These are phyloP conservation scores for Amborella trichopoda DNA, from an alignment of 164 flowering plant species.

Conservation along the genomic window DNA sequence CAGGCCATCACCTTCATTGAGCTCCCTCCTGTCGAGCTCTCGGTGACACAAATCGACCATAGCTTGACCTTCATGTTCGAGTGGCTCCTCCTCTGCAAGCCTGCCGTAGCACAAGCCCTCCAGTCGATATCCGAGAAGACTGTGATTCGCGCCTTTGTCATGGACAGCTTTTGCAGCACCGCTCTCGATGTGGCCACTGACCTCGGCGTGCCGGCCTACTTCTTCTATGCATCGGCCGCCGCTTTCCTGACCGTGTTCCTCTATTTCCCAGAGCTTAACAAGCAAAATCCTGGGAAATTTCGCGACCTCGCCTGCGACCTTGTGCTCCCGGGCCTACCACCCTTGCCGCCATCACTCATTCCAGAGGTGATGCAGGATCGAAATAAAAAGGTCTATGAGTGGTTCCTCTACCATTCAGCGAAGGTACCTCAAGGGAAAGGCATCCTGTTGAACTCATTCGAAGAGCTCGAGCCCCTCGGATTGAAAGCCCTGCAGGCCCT, in stretches of 20 bases:
- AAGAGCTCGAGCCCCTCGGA: conserved; percentile 11
- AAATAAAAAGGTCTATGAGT: conserved; percentile 3
- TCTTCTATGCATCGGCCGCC: conserved; percentile 14
- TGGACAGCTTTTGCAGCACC: conserved; percentile 24
- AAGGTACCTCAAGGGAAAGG: conserved; percentile 7
- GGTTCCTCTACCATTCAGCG: not conserved
- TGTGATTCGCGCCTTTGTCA: conserved; percentile 14
- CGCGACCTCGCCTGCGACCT: conserved; percentile 2
- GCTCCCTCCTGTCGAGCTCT: conserved; percentile 15
- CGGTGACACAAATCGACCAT: not conserved
- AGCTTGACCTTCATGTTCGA: conserved; percentile 13
- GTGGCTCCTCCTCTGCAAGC: conserved; percentile 20
- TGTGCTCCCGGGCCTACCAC: conserved; percentile 17
- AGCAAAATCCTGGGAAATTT: conserved; percentile 2
- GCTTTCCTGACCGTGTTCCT: conserved; percentile 5
- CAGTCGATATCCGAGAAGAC: conserved; percentile 13
- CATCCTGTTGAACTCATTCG: conserved; percentile 21
- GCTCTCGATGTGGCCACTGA: conserved; percentile 10
- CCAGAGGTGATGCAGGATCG: conserved; percentile 10
- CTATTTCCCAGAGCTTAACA: conserved; percentile 8
- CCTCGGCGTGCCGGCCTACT: conserved; percentile 17
- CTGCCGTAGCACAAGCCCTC: conserved; percentile 17
- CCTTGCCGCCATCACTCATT: conserved; percentile 9
- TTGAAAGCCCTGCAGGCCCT: conserved; percentile 8
- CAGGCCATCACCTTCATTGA: conserved; percentile 30